Percentiles rank a stretch among this genome's conserved stretches.
phyloP scores from a whole-genome alignment of 139 green algal species.

The Zygnema circumcarinatum region DNA sequence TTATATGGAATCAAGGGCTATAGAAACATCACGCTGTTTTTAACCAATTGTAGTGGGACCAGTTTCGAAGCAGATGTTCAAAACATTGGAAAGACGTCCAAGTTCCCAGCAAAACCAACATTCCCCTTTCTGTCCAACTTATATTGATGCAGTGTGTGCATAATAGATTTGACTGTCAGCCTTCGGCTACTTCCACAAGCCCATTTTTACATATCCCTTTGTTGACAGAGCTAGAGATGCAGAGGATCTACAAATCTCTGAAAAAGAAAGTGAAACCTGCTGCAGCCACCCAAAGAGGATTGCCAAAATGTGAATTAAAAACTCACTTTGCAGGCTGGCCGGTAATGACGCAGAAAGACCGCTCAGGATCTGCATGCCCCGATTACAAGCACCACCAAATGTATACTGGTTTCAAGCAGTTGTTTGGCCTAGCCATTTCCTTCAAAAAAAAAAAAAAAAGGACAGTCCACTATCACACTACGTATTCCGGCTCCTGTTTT shows the following conservation, averaged over 20 bases:
- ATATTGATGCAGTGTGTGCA: background rate
- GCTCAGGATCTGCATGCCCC: slow-evolving; percentile 44
- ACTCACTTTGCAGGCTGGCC: slow-evolving; percentile 52
- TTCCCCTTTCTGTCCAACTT: slow-evolving; percentile 7
- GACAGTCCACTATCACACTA: background rate
- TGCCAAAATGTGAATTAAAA: background rate
- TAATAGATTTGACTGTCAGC: slow-evolving; percentile 30
- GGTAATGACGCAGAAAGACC: slow-evolving; percentile 35
- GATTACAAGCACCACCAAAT: background rate
- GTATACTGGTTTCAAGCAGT: background rate
- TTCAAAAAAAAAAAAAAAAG: slow-evolving; percentile 13
- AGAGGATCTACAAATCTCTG: background rate
- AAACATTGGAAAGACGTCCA: no score
- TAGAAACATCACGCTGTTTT: no score
- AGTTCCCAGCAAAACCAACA: background rate
- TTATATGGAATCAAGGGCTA: no score
- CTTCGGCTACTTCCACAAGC: no score
- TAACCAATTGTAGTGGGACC: no score
- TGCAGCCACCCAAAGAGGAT: background rate
- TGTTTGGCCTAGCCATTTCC: background rate
- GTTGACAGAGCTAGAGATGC: background rate
- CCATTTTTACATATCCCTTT: background rate
- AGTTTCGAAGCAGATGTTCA: no score
- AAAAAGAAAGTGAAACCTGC: background rate
- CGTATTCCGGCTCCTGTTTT: background rate